Conservation (phyloP, 345 rosid genomes). For the Populus pruinosa region DNA sequence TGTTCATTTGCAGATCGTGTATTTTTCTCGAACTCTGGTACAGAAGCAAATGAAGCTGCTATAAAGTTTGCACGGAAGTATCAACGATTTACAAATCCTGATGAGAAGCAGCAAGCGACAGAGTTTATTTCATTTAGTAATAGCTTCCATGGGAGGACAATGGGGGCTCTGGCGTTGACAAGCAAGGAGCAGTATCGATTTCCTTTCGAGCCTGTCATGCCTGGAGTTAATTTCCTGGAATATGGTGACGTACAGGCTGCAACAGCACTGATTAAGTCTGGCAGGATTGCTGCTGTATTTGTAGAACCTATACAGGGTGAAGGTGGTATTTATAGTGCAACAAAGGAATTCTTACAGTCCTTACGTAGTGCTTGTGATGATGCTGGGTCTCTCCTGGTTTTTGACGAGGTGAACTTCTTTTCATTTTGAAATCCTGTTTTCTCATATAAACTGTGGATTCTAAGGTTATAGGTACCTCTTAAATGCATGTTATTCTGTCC, state of each 20-base stretch:
- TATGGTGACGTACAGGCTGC: conserved; percentile 72
- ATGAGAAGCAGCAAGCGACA: conserved; percentile 45
- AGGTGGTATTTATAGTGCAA: conserved; percentile 85
- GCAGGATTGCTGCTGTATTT: conserved; percentile 82
- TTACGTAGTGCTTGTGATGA: conserved; percentile 75
- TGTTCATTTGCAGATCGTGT: conserved; percentile 79
- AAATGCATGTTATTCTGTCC: no score
- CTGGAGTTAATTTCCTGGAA: conserved; percentile 86
- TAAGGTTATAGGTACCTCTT: no score
- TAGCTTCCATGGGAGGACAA: conserved; percentile 93
- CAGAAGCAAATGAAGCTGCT: conserved; percentile 97
- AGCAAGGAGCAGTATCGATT: conserved; percentile 81
- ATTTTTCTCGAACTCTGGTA: conserved; percentile 83
- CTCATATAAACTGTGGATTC: no score
- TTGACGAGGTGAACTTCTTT: conserved; percentile 65
- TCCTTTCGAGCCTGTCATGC: conserved; percentile 96
- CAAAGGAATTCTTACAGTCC: conserved; percentile 64
- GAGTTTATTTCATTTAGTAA: conserved; percentile 69
- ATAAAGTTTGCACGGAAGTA: conserved; percentile 87
- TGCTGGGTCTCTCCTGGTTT: conserved; percentile 78
- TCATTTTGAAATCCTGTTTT: no score
- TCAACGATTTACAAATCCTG: conserved; percentile 59
- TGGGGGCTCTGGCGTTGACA: conserved; percentile 90
- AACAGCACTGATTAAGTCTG: conserved; percentile 40
- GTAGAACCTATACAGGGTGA: conserved; percentile 98